Evolutionary conservation across 345 rosid species (phyloP), one percentile per base, ranked within the genome.

Genomic region (Ceriops zippeliana): DNA sequence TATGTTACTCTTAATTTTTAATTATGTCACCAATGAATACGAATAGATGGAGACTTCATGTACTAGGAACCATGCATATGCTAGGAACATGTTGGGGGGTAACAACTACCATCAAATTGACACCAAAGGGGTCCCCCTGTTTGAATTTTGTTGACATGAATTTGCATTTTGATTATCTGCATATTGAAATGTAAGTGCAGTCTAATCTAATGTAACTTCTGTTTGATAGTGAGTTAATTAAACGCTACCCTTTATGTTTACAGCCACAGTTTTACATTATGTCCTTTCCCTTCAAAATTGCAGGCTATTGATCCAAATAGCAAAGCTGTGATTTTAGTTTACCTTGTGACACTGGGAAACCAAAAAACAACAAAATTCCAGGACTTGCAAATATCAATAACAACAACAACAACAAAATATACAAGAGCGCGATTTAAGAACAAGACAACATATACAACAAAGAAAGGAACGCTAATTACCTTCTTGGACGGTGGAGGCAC

Each of bases 401-500:
- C 32, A 31, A 31, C 32, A 31, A 31, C 11, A 38, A 38, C 46
- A 38, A 1, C 3, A 38, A 20, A 62, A 65, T 42, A 15, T 58
- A 65, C 38, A 32, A 10, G 47, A 11, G 47, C 47, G 13, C 63
- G 30, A 38, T 26, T 38, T 38, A 22, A 68, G 59, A 34, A 42
- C 34, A 35, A 56, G 37, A 30, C 5, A 24, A 8, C 22, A 22
- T 16, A 27, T 58, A 22, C 52, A 47, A 68, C 8, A 27, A 17
- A 26, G 8, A 35, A 53, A 24, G 1, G 24, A 15, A 11, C 47
- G 28, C 63, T 27, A n/a, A 0, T 19, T 82, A 95, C 99, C 99
- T 90, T 95, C 99, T 67, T 81, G 90, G 69, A 86, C 87, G 47
- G 88, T 75, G 72, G 88, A 82, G 74, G 80, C 84, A 67, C 87